Evolutionary conservation across 1,139 yeast species (phyloP), one percentile per base, ranked within the genome.

Genomic region (Yamadazyma diddensiae): DNA sequence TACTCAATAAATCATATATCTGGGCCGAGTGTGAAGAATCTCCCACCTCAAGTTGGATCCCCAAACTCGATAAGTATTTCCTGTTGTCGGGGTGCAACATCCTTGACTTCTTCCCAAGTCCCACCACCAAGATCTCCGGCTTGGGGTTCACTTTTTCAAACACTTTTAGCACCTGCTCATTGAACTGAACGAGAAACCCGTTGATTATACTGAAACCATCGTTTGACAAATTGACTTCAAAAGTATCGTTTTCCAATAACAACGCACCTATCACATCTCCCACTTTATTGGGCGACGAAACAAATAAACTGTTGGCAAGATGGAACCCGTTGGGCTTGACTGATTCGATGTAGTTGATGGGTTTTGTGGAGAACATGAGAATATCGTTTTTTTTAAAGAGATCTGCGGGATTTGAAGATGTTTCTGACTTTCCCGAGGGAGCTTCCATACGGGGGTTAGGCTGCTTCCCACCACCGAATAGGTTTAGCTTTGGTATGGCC

Each of bases 51-150:
- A 80, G 56, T 49, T 79, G 82, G 19, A 83, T 76, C 0, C 94
- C 95, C 36, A 81, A 57, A 2, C 64, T 55, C 12, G 72, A 66
- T 33, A 85, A 65, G 39, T 55, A 59, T 30, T 60, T 57, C 31
- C 74, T 62, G 33, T 82, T 80, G 10, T 56, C 46, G 9, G 76
- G 79, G 22, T 79, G 73, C 43, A 85, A 62, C 54, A 82, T 68
- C 32, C 94, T 63, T 2, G 85, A 71, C 43, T 71, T 67, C 36
- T 64, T 62, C 0, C 92, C 92, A 14, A 83, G 60, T 0, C 95
- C 95, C 13, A 84, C 61, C 5, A 83, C 80, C 31, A 83, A 49
- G 24, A 85, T 63, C 50, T 85, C 94, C 0, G 95, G 95, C 46
- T 80, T 80, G 1, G 95, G 95, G 51, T 80, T 79, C 2, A 82